phyloP scores from a whole-genome alignment of 139 green algal genomes.

The Diplosphaera chodatii region DNA sequence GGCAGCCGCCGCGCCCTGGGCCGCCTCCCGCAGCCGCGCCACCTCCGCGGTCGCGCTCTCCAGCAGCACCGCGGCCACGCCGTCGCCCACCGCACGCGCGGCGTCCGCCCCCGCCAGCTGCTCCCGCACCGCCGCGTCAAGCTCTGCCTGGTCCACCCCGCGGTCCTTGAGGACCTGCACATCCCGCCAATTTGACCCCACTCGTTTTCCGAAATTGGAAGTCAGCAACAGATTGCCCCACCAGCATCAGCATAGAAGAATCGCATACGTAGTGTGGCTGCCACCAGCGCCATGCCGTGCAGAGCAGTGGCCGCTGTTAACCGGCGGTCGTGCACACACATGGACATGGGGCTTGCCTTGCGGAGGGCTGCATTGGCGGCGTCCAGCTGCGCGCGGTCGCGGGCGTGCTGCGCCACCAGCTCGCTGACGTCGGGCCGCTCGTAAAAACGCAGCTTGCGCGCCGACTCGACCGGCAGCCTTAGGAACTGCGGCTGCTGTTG shows the following conservation, averaged over 20 bases:
- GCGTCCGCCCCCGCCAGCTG: neutral
- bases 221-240: too few species aligned
- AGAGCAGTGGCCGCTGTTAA: too few species aligned
- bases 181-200: too few species aligned
- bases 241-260: too few species aligned
- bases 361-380: conserved; percentile 37
- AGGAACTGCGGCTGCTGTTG: conserved; percentile 8
- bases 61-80: conserved; percentile 13
- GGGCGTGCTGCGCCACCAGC: conserved; percentile 26
- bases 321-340: too few species aligned
- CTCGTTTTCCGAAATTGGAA: too few species aligned
- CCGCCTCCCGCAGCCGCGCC: neutral
- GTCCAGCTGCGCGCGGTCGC: conserved; percentile 45
- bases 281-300: too few species aligned
- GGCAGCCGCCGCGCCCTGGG: too few species aligned
- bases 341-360: conserved; percentile 14
- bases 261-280: too few species aligned
- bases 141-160: conserved; percentile 4
- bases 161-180: neutral
- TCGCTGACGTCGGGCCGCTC: conserved; percentile 46
- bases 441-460: conserved; percentile 54
- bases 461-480: conserved; percentile 42
- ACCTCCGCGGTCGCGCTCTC: conserved; percentile 12
- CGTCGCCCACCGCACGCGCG: conserved; percentile 5
- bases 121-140: conserved; percentile 6